Percentiles rank a stretch among this genome's conserved stretches.
Conservation (phyloP, 1,284 basidiomycete species). For the Takashimella tepidaria region DNA sequence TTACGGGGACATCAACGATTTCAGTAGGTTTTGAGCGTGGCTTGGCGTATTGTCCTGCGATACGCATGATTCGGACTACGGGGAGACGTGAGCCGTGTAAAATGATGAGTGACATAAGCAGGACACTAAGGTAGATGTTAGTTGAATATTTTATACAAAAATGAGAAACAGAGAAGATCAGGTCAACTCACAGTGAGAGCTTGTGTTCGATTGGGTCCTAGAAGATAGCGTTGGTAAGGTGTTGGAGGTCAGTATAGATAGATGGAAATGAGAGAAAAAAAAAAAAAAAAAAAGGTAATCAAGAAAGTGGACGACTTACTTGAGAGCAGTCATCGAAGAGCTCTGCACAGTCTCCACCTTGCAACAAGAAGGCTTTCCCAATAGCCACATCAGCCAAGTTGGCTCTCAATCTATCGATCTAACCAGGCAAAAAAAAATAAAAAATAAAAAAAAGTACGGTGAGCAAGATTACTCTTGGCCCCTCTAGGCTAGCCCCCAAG, state of each 20-base stretch:
- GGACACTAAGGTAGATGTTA: slow-evolving; percentile 52
- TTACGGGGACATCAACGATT: slow-evolving; percentile 58
- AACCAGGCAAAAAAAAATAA: too few species aligned
- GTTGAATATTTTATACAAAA: background rate
- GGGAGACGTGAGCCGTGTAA: slow-evolving; percentile 88
- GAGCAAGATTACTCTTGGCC: too few species aligned
- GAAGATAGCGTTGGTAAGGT: background rate
- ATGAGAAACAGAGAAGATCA: background rate
- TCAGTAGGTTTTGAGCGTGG: slow-evolving; percentile 85
- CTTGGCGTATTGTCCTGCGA: slow-evolving; percentile 96
- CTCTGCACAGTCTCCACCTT: slow-evolving; percentile 96
- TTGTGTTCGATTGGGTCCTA: slow-evolving; percentile 90
- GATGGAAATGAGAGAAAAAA: too few species aligned
- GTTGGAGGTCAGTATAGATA: too few species aligned
- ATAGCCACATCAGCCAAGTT: slow-evolving; percentile 74
- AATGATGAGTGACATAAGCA: slow-evolving; percentile 91
- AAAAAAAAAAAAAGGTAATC: too few species aligned
- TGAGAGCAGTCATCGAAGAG: slow-evolving; percentile 86
- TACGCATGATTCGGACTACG: slow-evolving; percentile 86
- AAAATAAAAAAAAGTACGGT: too few species aligned
- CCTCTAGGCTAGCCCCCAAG: too few species aligned
- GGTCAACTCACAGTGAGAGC: slow-evolving; percentile 61
- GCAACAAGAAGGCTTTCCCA: slow-evolving; percentile 89
- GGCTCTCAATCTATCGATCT: slow-evolving; percentile 81
- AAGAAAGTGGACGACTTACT: too few species aligned